Percentiles rank a stretch among this genome's conserved stretches.
Conservation (phyloP, 768 basidiomycete genomes). For the Tremella mesenterica region DNA sequence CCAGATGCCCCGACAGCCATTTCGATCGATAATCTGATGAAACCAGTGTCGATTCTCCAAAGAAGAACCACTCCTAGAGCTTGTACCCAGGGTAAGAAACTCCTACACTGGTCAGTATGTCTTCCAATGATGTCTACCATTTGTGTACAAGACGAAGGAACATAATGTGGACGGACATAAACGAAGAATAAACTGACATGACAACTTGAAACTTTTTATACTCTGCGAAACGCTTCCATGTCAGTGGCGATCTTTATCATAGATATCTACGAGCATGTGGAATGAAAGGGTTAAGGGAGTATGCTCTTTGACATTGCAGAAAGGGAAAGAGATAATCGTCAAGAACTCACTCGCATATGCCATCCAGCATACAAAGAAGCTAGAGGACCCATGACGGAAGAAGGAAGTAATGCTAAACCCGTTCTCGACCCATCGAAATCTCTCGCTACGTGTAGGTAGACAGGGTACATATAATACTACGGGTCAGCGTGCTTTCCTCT, state of each 20-base stretch:
- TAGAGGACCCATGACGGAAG: constrained; percentile 23
- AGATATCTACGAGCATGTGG: too few species aligned
- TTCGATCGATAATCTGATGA: constrained; percentile 26
- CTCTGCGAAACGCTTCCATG: constrained; percentile 17
- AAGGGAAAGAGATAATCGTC: not conserved
- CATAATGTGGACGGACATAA: too few species aligned
- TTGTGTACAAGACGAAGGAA: too few species aligned
- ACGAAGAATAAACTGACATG: constrained; percentile 18
- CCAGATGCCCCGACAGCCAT: constrained; percentile 28
- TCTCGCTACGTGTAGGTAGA: constrained; percentile 34
- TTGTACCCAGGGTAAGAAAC: constrained; percentile 26
- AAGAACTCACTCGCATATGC: constrained; percentile 26
- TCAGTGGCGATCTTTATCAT: not conserved
- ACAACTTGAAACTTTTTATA: constrained; percentile 35
- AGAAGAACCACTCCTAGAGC: constrained; percentile 19
- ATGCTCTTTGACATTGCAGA: too few species aligned
- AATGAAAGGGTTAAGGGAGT: too few species aligned
- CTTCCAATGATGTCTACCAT: too few species aligned
- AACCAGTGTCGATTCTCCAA: constrained; percentile 21
- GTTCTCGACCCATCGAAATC: constrained; percentile 28
- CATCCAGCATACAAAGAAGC: constrained; percentile 34
- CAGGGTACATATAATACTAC: constrained; percentile 37
- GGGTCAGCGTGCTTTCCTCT: too few species aligned
- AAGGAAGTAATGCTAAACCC: constrained; percentile 25
- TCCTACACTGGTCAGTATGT: too few species aligned